Base-by-base conservation (phyloP, 345 rosid species). In the Syzygium jambos region DNA sequence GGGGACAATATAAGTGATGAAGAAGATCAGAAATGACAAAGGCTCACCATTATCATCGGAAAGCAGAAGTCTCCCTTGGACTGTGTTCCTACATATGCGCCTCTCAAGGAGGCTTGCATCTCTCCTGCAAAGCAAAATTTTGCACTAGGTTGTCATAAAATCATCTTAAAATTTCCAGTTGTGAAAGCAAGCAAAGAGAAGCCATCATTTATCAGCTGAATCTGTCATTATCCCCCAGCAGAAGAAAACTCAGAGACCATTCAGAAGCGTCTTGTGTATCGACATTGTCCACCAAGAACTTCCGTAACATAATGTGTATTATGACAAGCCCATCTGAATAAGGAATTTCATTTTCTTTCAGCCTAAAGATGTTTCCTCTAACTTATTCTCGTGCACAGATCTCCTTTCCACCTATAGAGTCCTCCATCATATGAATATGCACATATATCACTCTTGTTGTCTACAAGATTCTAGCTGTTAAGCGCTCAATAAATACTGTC, bases 31-130 rank as follows among this genome's bases (percentile, higher is more conserved):
- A 9, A 25, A 86, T 30, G 55, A 43, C 25, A 88, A 78, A 61
- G 22, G 43, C 92, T 87, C 78, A 95, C 98, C 98, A 59, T 91
- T 93, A 88, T 97, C 97, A 89, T 96, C 99, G 10, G 98, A 95
- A n/a, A 95, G 90, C 85, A 96, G 78, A 51, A 92, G 95, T 91
- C 98, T 97, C 87, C 98, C 99, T 89, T 96, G 98, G 25, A 95
- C 93, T 46, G 99, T 97, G 88, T 91, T 95, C 92, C 94, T 95
- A 87, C 99, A 96, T 78, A 86, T 88, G 15, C 85, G 90, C 49
- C 85, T 90, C 56, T 92, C 95, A 55, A 78, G 92, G 87, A 96
- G 93, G 23, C 85, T 57, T 9, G 93, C 88, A 84, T 95, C 96
- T 46, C 90, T 94, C 95, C 99, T 96, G 84, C 41, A 86, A 87